A percentile compares a stretch with the other conserved stretches of the same genome.
phyloP scores from a whole-genome alignment of 2,329 filamentous ascomycete species.

The Basipetospora chlamydospora region DNA sequence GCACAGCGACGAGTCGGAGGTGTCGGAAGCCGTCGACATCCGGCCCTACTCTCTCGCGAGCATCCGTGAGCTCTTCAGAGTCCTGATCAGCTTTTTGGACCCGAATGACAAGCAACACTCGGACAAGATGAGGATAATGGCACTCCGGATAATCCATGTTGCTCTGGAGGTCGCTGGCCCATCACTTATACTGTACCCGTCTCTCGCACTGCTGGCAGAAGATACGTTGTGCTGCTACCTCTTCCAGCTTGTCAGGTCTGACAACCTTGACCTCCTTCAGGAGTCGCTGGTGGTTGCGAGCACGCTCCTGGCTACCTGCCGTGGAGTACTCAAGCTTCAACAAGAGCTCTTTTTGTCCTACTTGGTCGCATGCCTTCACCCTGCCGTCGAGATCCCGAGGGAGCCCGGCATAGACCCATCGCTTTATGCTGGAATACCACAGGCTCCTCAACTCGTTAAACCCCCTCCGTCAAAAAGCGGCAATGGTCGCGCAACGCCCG shows the following conservation, averaged over 20 bases:
- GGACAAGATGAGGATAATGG: conserved; percentile 95
- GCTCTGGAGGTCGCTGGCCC: conserved; percentile 91
- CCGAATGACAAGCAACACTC: conserved; percentile 87
- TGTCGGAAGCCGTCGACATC: conserved; percentile 39
- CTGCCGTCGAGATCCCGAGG: conserved; percentile 81
- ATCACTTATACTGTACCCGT: conserved; percentile 84
- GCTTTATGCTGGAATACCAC: conserved; percentile 84
- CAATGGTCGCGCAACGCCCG: conserved; percentile 78
- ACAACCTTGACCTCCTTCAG: conserved; percentile 89
- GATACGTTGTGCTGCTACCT: conserved; percentile 87
- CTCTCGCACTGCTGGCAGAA: conserved; percentile 73
- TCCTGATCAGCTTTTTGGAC: conserved; percentile 84
- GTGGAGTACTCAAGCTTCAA: conserved; percentile 81
- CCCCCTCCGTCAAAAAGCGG: conserved; percentile 54
- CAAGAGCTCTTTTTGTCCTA: conserved; percentile 95
- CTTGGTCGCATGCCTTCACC: conserved; percentile 83
- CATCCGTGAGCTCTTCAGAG: conserved; percentile 85
- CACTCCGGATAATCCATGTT: conserved; percentile 89
- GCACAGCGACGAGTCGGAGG: too few species aligned
- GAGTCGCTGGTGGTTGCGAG: conserved; percentile 86
- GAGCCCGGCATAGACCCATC: conserved; percentile 83
- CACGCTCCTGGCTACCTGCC: conserved; percentile 79
- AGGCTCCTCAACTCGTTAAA: conserved; percentile 77
- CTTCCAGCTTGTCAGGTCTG: conserved; percentile 90
- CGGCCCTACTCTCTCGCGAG: conserved; percentile 88